A percentile compares a stretch with the other conserved stretches of the same genome.
Evolutionary conservation across 805 yeast species (phyloP).

Genomic region (Pichia occidentalis): DNA sequence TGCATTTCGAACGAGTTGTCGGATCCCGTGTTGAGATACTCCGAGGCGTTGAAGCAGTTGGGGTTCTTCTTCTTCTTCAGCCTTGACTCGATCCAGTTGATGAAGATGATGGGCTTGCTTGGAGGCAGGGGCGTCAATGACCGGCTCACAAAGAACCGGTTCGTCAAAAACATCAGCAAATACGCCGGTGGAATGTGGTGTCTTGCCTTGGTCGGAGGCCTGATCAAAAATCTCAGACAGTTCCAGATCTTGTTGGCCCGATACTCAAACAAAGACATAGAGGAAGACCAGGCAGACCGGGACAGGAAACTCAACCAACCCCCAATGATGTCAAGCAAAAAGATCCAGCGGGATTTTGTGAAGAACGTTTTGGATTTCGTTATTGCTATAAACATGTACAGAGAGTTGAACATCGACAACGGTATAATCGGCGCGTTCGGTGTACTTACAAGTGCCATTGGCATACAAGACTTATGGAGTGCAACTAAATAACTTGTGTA

Average conservation of each 20-base stretch:
- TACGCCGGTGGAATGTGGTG: slow-evolving; percentile 74
- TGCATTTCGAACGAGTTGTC: slow-evolving; percentile 64
- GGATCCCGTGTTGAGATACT: slow-evolving; percentile 48
- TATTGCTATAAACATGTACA: slow-evolving; percentile 67
- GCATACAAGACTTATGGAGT: slow-evolving; percentile 67
- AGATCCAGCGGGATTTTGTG: slow-evolving; percentile 53
- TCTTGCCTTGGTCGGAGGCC: slow-evolving; percentile 56
- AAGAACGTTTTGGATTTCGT: slow-evolving; percentile 74
- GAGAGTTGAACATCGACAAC: slow-evolving; percentile 57
- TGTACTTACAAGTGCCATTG: slow-evolving; percentile 70
- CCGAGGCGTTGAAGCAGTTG: slow-evolving; percentile 49
- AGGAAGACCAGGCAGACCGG: slow-evolving; percentile 18
- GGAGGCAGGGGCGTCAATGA: slow-evolving; percentile 25
- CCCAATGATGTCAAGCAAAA: slow-evolving; percentile 34
- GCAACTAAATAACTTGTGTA: slow-evolving; percentile 26
- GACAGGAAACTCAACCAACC: slow-evolving; percentile 27
- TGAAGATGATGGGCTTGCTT: slow-evolving; percentile 52
- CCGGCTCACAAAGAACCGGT: slow-evolving; percentile 2
- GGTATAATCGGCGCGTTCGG: slow-evolving; percentile 84
- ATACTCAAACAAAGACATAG: slow-evolving; percentile 19
- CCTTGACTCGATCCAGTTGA: slow-evolving; percentile 57
- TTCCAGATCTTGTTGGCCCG: slow-evolving; percentile 37
- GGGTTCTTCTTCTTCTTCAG: slow-evolving; percentile 58
- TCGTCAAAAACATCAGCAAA: slow-evolving; percentile 40
- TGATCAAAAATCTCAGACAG: slow-evolving; percentile 52